phyloP scores from a whole-genome alignment of 1,139 yeast genomes.

The Saccharomyces hybrid region DNA sequence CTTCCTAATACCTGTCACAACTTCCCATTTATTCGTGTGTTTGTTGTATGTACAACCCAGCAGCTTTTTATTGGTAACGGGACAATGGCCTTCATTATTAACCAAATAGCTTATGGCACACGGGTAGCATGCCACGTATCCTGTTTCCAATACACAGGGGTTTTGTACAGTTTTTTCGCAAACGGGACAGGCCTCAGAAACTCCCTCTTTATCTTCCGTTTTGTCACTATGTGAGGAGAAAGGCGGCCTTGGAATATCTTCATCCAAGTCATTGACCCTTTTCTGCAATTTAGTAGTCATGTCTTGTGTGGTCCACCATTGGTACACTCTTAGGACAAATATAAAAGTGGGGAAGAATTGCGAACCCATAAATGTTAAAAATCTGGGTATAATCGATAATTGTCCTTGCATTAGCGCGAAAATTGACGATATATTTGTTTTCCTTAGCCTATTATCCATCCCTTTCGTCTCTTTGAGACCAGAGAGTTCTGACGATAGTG shows the following conservation, averaged over 20 bases:
- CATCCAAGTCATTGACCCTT: constrained; percentile 43
- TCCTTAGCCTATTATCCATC: constrained; percentile 43
- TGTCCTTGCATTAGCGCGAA: constrained; percentile 32
- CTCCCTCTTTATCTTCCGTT: neutral
- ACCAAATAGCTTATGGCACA: constrained; percentile 66
- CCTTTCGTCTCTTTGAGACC: constrained; percentile 43
- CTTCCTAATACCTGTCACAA: constrained; percentile 60
- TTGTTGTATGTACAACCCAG: constrained; percentile 65
- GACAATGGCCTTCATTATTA: constrained; percentile 68
- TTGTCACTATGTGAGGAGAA: constrained; percentile 29
- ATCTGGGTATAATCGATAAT: constrained; percentile 38
- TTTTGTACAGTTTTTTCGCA: constrained; percentile 60
- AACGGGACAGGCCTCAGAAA: constrained; percentile 50
- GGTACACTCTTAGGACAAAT: constrained; percentile 44
- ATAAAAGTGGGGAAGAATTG: constrained; percentile 58
- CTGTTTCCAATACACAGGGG: constrained; percentile 88
- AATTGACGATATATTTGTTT: constrained; percentile 40
- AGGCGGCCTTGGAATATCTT: constrained; percentile 44
- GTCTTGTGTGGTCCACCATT: constrained; percentile 90
- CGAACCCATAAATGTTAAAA: constrained; percentile 36
- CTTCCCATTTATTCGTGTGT: constrained; percentile 56
- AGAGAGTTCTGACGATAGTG: neutral
- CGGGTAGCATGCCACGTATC: constrained; percentile 81
- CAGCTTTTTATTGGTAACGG: constrained; percentile 67
- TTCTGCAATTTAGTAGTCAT: constrained; percentile 57